Conservation (phyloP, 495 filamentous ascomycete genomes). For the Physcia stellaris region DNA sequence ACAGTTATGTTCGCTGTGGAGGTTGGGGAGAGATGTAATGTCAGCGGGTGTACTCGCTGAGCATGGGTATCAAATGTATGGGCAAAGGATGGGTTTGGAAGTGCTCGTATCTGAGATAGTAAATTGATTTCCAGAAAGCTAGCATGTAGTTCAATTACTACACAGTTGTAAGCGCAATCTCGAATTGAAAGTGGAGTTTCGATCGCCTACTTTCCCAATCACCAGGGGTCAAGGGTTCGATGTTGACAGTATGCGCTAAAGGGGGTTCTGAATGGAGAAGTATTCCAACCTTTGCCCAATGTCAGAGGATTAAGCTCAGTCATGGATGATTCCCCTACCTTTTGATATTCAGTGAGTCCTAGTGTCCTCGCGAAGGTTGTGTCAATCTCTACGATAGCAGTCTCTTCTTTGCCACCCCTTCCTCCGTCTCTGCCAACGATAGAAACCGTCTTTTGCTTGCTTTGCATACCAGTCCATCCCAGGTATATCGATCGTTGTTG, state of each 20-base stretch:
- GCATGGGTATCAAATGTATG: constrained; percentile 27
- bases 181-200: background rate
- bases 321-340: constrained; percentile 51
- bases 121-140: constrained; percentile 90
- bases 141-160: constrained; percentile 90
- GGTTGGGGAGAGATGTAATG: constrained; percentile 86
- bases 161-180: constrained; percentile 4
- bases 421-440: constrained; percentile 49
- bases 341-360: constrained; percentile 71
- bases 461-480: constrained; percentile 96
- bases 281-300: constrained; percentile 38
- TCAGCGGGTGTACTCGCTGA: constrained; percentile 59
- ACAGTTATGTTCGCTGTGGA: constrained; percentile 87
- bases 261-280: constrained; percentile 80
- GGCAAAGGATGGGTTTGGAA: constrained; percentile 67
- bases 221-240: constrained; percentile 84
- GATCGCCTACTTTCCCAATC: constrained; percentile 72
- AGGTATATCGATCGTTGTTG: constrained; percentile 60
- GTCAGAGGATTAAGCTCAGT: constrained; percentile 8
- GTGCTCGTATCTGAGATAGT: constrained; percentile 78
- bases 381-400: constrained; percentile 72
- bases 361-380: constrained; percentile 74
- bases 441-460: constrained; percentile 63
- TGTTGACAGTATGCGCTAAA: constrained; percentile 80
- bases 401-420: constrained; percentile 43